phyloP scores from a whole-genome alignment of 352 stramenopile genomes.

The Phytophthora pini region DNA sequence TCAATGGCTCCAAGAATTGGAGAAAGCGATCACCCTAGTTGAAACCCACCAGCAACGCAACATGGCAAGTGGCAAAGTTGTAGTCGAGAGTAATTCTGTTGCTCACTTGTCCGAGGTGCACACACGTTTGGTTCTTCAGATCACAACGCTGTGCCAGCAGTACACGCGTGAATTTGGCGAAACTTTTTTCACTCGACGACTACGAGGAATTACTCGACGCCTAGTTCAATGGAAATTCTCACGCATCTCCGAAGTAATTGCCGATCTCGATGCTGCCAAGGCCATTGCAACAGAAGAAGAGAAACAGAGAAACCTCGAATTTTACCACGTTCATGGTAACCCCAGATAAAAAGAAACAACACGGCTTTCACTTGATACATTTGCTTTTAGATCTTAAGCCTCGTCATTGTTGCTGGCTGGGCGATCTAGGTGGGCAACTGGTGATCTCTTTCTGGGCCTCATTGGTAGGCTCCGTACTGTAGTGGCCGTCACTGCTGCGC shows the following conservation, averaged over 20 bases:
- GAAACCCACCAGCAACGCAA: conserved; percentile 32
- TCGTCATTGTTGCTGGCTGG: conserved; percentile 7
- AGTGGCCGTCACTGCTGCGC: conserved; percentile 26
- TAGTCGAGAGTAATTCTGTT: conserved; percentile 24
- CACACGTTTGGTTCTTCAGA: conserved; percentile 53
- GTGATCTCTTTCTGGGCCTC: conserved; percentile 18
- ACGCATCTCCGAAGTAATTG: conserved; percentile 36
- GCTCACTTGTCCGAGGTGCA: conserved; percentile 61
- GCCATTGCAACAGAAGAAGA: conserved; percentile 49
- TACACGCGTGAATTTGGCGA: conserved; percentile 49
- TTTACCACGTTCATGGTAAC: conserved; percentile 56
- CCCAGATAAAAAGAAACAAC: conserved; percentile 16
- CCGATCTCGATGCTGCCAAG: conserved; percentile 32
- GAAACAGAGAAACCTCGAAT: conserved; percentile 72
- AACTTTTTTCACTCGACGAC: conserved; percentile 48
- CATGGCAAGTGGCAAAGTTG: conserved; percentile 24
- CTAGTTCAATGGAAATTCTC: conserved; percentile 53
- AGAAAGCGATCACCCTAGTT: conserved; percentile 39
- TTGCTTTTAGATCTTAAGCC: conserved; percentile 5
- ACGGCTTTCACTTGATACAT: conserved; percentile 17
- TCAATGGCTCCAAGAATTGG: conserved; percentile 51
- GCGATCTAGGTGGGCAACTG: neutral
- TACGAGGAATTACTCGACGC: conserved; percentile 30
- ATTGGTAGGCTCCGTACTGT: conserved; percentile 12
- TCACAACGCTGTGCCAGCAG: conserved; percentile 41